A percentile compares a stretch with the other conserved stretches of the same genome.
Evolutionary conservation across 345 rosid genomes (phyloP).

Genomic region (Rhodomyrtus tomentosa): DNA sequence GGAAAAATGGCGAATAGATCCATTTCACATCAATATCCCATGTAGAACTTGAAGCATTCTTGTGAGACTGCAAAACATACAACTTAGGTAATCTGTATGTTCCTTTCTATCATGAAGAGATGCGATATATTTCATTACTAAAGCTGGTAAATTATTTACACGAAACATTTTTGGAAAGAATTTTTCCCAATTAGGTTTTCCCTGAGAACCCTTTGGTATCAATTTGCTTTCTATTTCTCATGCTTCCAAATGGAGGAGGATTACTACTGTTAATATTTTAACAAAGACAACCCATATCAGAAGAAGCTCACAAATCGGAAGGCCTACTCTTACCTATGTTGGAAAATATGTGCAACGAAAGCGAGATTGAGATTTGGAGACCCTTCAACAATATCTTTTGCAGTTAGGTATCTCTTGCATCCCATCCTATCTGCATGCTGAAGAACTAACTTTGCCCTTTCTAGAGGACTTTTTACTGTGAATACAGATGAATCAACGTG

Average conservation of each 20-base stretch:
- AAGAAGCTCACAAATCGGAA: not conserved
- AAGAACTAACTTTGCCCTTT: constrained; percentile 79
- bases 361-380: constrained; percentile 98
- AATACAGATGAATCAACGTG: constrained; percentile 53
- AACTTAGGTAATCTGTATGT: not conserved
- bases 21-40: not conserved
- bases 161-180: not conserved
- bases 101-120: not conserved
- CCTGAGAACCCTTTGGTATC: not conserved
- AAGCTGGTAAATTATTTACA: not conserved
- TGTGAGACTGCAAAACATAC: not conserved
- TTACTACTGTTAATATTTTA: not conserved
- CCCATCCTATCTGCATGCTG: constrained; percentile 99
- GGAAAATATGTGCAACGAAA: constrained; percentile 95
- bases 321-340: constrained; percentile 61
- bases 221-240: not conserved
- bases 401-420: constrained; percentile 91
- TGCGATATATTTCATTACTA: not conserved
- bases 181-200: not conserved
- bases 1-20: not conserved
- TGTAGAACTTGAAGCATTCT: not conserved
- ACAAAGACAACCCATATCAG: not conserved
- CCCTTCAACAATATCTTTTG: constrained; percentile 91
- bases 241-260: not conserved
- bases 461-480: constrained; percentile 35